Evolutionary conservation across 306 rosid species (phyloP).

Genomic region (Phaseolus lunatus): DNA sequence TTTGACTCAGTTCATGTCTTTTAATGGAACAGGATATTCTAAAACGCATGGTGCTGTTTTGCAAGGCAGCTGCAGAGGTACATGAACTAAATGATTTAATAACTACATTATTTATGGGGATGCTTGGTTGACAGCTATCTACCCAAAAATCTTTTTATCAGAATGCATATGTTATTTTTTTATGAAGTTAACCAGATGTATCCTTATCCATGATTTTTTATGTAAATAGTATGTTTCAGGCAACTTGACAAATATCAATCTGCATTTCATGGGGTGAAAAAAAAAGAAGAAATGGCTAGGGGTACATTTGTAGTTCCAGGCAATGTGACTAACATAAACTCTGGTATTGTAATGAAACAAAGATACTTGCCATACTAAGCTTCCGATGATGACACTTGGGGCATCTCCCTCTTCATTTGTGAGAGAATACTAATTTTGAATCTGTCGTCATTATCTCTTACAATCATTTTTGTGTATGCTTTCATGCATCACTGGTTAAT

Average conservation of each 20-base stretch:
- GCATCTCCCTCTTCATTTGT: slow-evolving; percentile 36
- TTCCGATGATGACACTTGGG: not conserved
- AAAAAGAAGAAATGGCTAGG: slow-evolving; percentile 18
- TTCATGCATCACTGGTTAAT: not conserved
- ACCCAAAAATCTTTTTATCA: slow-evolving; percentile 6
- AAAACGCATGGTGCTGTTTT: slow-evolving; percentile 87
- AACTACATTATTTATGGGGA: slow-evolving; percentile 22
- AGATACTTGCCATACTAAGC: slow-evolving; percentile 11
- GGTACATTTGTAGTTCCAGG: slow-evolving; percentile 22
- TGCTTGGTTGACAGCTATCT: not conserved
- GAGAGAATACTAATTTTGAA: slow-evolving; percentile 30
- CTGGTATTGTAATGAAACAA: not conserved
- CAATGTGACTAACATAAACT: not conserved
- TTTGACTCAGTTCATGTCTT: slow-evolving; percentile 42
- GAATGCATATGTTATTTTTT: not conserved
- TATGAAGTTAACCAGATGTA: not conserved
- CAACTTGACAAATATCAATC: slow-evolving; percentile 25
- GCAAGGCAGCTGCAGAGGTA: slow-evolving; percentile 98
- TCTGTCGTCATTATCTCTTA: slow-evolving; percentile 1
- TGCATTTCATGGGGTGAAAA: not conserved
- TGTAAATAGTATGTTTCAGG: slow-evolving; percentile 31
- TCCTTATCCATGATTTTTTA: not conserved
- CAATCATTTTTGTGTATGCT: slow-evolving; percentile 5
- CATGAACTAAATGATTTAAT: slow-evolving; percentile 36
- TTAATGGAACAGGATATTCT: slow-evolving; percentile 82